phyloP scores from a whole-genome alignment of 371 early-diverging fungal species.

The Zychaea mexicana region DNA sequence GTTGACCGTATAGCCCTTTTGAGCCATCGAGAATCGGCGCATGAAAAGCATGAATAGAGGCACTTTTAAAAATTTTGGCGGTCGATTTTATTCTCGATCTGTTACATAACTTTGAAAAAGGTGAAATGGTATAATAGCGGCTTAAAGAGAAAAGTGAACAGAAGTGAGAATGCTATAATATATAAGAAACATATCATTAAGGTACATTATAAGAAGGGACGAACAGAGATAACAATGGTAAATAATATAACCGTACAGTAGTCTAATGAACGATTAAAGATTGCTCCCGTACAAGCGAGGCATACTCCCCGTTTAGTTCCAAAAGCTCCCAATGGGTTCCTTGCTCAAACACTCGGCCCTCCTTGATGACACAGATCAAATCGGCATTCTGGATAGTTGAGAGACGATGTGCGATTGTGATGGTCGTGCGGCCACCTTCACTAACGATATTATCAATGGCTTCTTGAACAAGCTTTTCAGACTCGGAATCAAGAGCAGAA shows the following conservation, averaged over 20 bases:
- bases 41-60: no score
- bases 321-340: constrained; percentile 68
- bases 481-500: constrained; percentile 85
- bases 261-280: constrained; percentile 23
- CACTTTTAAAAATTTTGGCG: no score
- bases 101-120: no score
- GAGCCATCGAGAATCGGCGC: no score
- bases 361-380: constrained; percentile 72
- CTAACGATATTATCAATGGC: constrained; percentile 76
- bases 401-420: constrained; percentile 73
- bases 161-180: no score
- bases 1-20: no score
- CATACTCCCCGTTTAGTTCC: constrained; percentile 44
- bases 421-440: constrained; percentile 62
- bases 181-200: neutral
- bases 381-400: constrained; percentile 79
- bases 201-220: no score
- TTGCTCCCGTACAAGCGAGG: constrained; percentile 37
- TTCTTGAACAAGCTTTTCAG: constrained; percentile 87
- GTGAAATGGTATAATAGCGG: no score
- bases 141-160: no score
- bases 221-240: neutral
- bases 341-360: constrained; percentile 65
- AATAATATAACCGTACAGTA: neutral
- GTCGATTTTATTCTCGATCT: no score